Base-by-base conservation (phyloP, 805 yeast genomes). In the Saccharomycopsis fodiens region DNA sequence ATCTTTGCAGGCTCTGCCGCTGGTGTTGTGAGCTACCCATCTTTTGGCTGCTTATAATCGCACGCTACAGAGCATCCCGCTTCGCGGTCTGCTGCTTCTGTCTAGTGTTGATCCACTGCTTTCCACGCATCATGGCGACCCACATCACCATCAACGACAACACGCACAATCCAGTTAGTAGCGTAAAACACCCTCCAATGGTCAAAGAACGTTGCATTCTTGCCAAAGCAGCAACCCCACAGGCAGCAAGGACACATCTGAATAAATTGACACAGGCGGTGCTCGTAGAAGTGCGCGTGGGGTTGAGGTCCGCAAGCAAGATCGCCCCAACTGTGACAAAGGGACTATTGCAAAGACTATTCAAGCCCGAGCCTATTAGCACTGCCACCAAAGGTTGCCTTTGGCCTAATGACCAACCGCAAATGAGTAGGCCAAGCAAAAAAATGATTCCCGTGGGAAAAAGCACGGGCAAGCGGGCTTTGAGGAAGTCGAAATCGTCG, bases 121-220 rank as follows among this genome's bases (percentile, higher is more conserved):
- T 2, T 2, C 51, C 51, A 10, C 34, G 43, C 6, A 15, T 10
- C 17, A 48, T 42, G 2, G 50, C 46, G 21, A 49, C 10, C 25
- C 47, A 56, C 2, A 47, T 8, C 4, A 43, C 35, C n/a, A 48
- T 19, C 44, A 45, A 13, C 19, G 51, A 48, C 7, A 57, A 19
- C 5, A 57, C 20, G 4, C 36, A 32, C 1, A 81, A 42, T 0
- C 69, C 79, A 2, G 80, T 78, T 69, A 85, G 62, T 13, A 87
- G 67, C 0, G 94, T 79, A 56, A 79, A 85, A 1, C 85, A 74
- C 15, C 95, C 93, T 1, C 96, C 96, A 10, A 74, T 61, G 0
- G 76, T 76, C 75, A 88, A 67, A 0, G 64, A 50, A 0, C 46
- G 45, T 13, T 69, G 66, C 91, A 88, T 83, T 41, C 64, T 69